Evolutionary conservation across 495 filamentous ascomycete genomes (phyloP), one percentile per base, ranked within the genome.

Genomic region (Daldinia grandis): DNA sequence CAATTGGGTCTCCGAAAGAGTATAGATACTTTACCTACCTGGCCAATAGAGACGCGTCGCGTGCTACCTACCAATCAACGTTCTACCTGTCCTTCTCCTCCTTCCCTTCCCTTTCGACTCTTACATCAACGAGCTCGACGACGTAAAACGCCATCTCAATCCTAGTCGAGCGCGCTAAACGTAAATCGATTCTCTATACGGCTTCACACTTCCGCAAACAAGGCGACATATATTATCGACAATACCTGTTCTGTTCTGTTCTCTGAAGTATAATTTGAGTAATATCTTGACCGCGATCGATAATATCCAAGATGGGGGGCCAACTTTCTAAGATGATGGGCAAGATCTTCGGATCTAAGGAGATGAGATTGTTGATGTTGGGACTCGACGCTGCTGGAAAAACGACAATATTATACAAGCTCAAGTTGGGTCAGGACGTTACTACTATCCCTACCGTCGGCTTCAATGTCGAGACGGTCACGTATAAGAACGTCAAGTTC

Each of bases 401-500:
- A 87, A 99, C 95, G 25, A 99, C 95, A 37, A 99, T 99, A 78
- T 90, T 99, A n/a, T 99, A 99, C 87, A 97, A 97, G 86, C 88
- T 99, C 78, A 98, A 98, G 87, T 89, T 98, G 69, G 93, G 97
- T 78, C 94, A 97, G 80, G 92, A 96, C 72, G 94, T 99, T 73
- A 98, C 96, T 53, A 98, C 96, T n/a, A 98, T 99, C 73, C 95
- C 95, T 27, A 98, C 95, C 31, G 95, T 98, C 74, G 96, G 95
- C 62, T 99, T 99, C 86, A 99, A 99, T 84, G 95, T 99, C 77
- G 95, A 99, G 84, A 97, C 93, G n/a, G 93, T 99, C 64, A 96
- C 93, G 57, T 97, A 97, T 83, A 97, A 97, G 86, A 99, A 99
- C 77, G 93, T 97, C 78, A 97, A 98, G 80, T 99, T 99, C 86